These are phyloP conservation scores for Hibiscus syriacus DNA, from an alignment of 345 rosid genomes.

Conservation along the genomic window DNA sequence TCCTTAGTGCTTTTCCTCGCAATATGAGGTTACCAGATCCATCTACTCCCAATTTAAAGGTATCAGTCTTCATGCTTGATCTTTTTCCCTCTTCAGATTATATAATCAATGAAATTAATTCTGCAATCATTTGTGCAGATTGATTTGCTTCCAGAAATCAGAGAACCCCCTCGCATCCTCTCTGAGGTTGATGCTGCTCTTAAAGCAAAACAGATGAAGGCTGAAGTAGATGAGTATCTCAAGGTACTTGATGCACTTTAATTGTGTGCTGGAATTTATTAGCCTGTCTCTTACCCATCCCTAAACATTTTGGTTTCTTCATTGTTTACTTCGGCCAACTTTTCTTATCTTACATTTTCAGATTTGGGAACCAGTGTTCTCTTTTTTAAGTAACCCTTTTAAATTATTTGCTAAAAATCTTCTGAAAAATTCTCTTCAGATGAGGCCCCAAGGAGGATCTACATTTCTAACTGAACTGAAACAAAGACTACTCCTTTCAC, in stretches of 20 bases:
- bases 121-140: slow-evolving; percentile 38
- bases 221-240: slow-evolving; percentile 89
- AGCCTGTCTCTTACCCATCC: background rate
- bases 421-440: slow-evolving; percentile 30
- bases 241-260: slow-evolving; percentile 36
- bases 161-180: slow-evolving; percentile 69
- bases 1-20: slow-evolving; percentile 90
- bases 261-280: background rate
- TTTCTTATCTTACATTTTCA: background rate
- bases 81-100: background rate
- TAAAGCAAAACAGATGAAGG: slow-evolving; percentile 71
- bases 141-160: slow-evolving; percentile 89
- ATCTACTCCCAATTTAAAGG: slow-evolving; percentile 86
- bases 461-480: slow-evolving; percentile 69
- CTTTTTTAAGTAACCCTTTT: background rate
- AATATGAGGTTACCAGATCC: slow-evolving; percentile 99
- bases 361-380: background rate
- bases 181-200: slow-evolving; percentile 92
- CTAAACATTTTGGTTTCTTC: background rate
- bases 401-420: background rate
- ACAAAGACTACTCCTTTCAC: slow-evolving; percentile 66
- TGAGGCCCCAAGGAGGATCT: slow-evolving; percentile 64
- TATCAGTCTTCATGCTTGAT: slow-evolving; percentile 9
- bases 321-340: background rate
- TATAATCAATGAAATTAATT: slow-evolving; percentile 2